Percentiles rank a stretch among this genome's conserved stretches.
Conservation (phyloP, 2,329 filamentous ascomycete genomes). For the Lasiodiplodia sp. region DNA sequence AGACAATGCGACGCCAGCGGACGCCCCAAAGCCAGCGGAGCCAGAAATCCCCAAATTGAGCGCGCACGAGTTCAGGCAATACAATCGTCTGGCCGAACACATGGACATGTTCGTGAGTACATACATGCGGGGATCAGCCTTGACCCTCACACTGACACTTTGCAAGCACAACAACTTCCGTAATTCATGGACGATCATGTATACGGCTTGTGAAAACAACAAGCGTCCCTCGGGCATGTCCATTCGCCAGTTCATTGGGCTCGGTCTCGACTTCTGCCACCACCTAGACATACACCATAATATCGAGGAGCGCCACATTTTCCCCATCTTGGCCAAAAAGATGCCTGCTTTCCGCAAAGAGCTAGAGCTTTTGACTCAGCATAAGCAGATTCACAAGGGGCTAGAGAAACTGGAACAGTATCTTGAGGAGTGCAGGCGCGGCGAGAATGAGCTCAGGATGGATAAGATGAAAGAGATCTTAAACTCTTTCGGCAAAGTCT, state of each 20-base stretch:
- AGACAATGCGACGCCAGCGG: background rate
- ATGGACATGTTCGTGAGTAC: conserved; percentile 72
- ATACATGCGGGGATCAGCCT: conserved; percentile 32
- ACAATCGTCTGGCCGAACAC: conserved; percentile 75
- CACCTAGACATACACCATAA: conserved; percentile 79
- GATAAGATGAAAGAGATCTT: conserved; percentile 72
- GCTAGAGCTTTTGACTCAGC: conserved; percentile 75
- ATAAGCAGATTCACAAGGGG: conserved; percentile 79
- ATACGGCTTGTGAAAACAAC: conserved; percentile 66
- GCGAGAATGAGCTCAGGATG: conserved; percentile 67
- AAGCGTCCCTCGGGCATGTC: conserved; percentile 70
- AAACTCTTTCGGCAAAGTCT: conserved; percentile 78
- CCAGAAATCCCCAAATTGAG: conserved; percentile 63
- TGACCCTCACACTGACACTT: conserved; percentile 9
- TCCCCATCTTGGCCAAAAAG: conserved; percentile 75
- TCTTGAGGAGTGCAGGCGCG: conserved; percentile 65
- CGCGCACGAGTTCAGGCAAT: conserved; percentile 70
- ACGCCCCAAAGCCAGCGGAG: conserved; percentile 6
- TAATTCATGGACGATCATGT: conserved; percentile 73
- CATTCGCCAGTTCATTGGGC: conserved; percentile 71
- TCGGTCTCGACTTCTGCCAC: conserved; percentile 72
- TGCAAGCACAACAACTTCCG: conserved; percentile 78
- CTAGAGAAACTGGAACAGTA: conserved; percentile 73
- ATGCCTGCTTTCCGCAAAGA: conserved; percentile 79
- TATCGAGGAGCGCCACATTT: conserved; percentile 84